These are phyloP conservation scores for Diversispora epigaea DNA, from an alignment of 192 early-diverging fungal genomes.

Conservation along the genomic window DNA sequence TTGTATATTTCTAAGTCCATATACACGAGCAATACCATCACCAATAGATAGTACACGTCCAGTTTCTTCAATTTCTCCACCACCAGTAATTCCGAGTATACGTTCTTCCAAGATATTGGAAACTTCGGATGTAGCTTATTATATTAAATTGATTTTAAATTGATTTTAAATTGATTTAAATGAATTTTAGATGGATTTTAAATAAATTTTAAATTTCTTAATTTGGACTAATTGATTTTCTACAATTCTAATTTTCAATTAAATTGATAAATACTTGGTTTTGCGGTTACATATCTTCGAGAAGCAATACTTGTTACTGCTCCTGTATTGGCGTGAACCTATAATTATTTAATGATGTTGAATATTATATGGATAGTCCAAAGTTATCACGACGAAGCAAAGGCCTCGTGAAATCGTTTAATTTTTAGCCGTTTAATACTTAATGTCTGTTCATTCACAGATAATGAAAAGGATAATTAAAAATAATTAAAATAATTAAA, in stretches of 20 bases:
- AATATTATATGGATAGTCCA: background rate
- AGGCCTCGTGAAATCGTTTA: background rate
- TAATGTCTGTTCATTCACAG: too few species aligned
- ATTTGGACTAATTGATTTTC: background rate
- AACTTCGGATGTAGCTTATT: constrained; percentile 83
- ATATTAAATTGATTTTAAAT: background rate
- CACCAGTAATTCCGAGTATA: constrained; percentile 82
- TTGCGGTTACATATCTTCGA: constrained; percentile 38
- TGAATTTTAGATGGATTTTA: background rate
- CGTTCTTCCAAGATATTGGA: constrained; percentile 97
- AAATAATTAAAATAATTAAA: too few species aligned
- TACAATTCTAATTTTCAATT: background rate
- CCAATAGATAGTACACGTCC: constrained; percentile 99
- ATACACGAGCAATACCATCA: constrained; percentile 99
- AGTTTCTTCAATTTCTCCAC: constrained; percentile 94
- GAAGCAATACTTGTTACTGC: constrained; percentile 26
- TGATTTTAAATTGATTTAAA: background rate
- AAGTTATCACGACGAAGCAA: background rate
- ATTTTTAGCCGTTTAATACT: background rate
- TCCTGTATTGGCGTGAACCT: constrained; percentile 37
- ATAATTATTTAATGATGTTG: background rate
- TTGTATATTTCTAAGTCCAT: constrained; percentile 96
- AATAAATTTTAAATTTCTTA: background rate
- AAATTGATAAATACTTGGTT: constrained; percentile 34
- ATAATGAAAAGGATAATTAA: too few species aligned